These are phyloP conservation scores for Aspergillus leporis DNA, from an alignment of 495 filamentous ascomycete genomes.

Conservation along the genomic window DNA sequence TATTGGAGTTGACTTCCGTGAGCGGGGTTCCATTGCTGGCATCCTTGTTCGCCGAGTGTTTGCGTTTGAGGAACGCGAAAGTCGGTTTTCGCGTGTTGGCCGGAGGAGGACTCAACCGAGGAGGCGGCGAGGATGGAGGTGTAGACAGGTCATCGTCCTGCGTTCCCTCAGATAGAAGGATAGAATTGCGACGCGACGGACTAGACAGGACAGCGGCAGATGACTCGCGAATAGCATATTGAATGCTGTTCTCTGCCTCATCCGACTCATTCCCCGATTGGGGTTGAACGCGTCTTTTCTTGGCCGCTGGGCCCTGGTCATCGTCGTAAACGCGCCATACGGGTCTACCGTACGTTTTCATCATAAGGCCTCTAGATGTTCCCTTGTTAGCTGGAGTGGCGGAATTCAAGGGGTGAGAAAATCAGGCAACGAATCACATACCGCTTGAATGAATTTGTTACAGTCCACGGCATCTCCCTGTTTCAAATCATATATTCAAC, in stretches of 20 bases:
- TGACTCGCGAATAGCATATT: conserved; percentile 51
- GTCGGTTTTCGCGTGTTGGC: conserved; percentile 56
- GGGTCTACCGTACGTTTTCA: conserved; percentile 55
- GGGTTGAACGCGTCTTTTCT: conserved; percentile 48
- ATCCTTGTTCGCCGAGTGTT: conserved; percentile 41
- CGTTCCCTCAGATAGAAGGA: conserved; percentile 48
- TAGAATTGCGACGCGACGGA: conserved; percentile 48
- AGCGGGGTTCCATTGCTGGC: conserved; percentile 39
- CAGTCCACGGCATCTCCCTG: conserved; percentile 55
- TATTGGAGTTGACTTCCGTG: conserved; percentile 54
- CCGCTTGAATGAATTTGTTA: conserved; percentile 60
- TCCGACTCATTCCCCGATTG: conserved; percentile 39
- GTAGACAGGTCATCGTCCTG: conserved; percentile 52
- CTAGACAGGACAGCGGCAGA: conserved; percentile 52
- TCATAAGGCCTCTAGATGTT: conserved; percentile 47
- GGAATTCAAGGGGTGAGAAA: conserved; percentile 1
- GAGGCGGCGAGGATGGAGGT: conserved; percentile 55
- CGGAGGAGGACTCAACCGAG: conserved; percentile 55
- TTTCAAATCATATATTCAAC: conserved; percentile 21
- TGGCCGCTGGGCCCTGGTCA: conserved; percentile 40
- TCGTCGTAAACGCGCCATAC: conserved; percentile 52
- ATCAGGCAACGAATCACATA: conserved; percentile 23
- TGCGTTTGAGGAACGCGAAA: conserved; percentile 56
- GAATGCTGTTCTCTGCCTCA: conserved; percentile 48
- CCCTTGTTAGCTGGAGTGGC: neutral